Base-by-base conservation (phyloP, 225 moss, liverwort and hornwort genomes). In the Rhytidiadelphus loreus region DNA sequence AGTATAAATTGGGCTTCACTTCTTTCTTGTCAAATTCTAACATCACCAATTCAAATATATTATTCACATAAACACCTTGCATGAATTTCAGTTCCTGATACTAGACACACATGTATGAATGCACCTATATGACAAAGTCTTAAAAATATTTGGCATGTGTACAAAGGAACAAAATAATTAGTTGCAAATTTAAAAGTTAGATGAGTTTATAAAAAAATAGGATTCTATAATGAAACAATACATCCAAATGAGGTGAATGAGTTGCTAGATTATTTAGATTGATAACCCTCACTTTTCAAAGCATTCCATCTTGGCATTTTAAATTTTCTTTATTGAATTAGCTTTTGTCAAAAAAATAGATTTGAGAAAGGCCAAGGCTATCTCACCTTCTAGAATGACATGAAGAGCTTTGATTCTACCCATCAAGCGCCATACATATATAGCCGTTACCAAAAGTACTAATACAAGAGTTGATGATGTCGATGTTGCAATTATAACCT, bases 61-160 rank as follows among this genome's bases (percentile, higher is more conserved):
- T 52, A 53, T 26, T 4, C 8, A 53, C 1, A 55, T 2, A 6
- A 50, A 63, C 0, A 48, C 8, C 39, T 12, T 58, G 39, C 9
- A 55, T 53, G 0, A 24, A 37, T 24, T 16, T 16, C 0, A 6
- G 3, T n/a, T n/a, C n/a, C n/a, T n/a, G 15, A 24, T 24, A 23
- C 10, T 35, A 0, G 3, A 13, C 5, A 29, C 9, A 30, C 2
- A 4, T 0, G 2, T 30, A 20, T 1, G 12, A 4, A 30, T 30
- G 7, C 0, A 32, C 0, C 7, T 48, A 7, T 12, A 19, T 20
- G 4, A 8, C 13, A 50, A 33, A 21, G 50, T 12, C 26, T 7
- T 28, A 17, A 57, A 39, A 79, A 39, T 13, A 56, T 12, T 37
- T 57, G 2, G 39, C 5, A 56, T 41, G 39, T 41, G 26, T 18